Conservation (phyloP, 805 yeast genomes). For the Schizosaccharomyces cryophilus region DNA sequence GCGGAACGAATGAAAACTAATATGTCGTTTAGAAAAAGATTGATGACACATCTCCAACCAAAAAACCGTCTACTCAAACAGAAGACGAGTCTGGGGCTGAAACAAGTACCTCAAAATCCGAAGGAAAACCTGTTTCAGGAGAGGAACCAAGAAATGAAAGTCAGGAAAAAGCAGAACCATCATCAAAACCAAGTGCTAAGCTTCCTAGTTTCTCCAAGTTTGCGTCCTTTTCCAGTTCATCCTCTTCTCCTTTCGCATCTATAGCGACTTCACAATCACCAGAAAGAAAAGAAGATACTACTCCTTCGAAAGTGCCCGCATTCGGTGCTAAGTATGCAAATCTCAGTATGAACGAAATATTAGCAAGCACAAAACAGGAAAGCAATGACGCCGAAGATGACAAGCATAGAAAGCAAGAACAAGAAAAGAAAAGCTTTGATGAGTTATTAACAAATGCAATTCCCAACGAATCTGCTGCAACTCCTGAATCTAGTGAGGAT, state of each 20-base stretch:
- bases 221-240: neutral
- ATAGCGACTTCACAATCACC: neutral
- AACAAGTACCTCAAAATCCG: too few relatives aligned
- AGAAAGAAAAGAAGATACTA: neutral
- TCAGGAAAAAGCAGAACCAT: neutral
- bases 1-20: too few relatives aligned
- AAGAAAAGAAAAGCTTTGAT: neutral
- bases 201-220: neutral
- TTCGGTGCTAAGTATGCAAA: neutral
- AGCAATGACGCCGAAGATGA: neutral
- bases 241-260: neutral
- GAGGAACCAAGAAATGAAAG: neutral
- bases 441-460: neutral
- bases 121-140: neutral
- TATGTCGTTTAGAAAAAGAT: too few relatives aligned
- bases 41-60: too few relatives aligned
- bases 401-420: neutral
- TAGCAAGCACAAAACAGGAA: too few relatives aligned
- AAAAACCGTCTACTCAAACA: too few relatives aligned
- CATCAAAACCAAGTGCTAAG: neutral
- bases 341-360: too few relatives aligned
- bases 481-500: neutral
- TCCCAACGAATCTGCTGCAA: neutral
- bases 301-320: neutral
- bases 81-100: too few relatives aligned